Evolutionary conservation across 352 stramenopile genomes (phyloP), one percentile per base, ranked within the genome.

Genomic region (Pythium grandisporangium): DNA sequence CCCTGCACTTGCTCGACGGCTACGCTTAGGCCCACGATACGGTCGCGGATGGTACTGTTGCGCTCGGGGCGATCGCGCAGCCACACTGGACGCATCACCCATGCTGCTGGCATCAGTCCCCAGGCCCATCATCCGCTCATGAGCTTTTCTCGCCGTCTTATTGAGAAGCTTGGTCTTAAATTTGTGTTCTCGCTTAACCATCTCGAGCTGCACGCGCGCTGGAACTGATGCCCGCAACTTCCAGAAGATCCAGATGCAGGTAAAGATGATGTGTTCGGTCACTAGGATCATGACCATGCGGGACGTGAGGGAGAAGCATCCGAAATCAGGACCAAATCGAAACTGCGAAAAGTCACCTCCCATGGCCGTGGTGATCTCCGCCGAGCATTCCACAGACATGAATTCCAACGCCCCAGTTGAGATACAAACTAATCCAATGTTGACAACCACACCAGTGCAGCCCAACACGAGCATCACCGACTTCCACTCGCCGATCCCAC

Each of bases 201-300:
- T 68, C 22, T 80, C 62, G 20, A 90, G 62, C 53, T 84, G 59
- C 12, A 90, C 60, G 20, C 52, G 60, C 6, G 70, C 55, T 7
- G 76, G 76, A 6, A 90, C 59, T 37, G 67, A 84, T 37, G 57
- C 66, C 27, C 73, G 55, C 30, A 80, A 54, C 32, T 69, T 74
- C 76, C 76, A 90, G 41, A 84, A 90, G 1, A 56, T 51, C 66
- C 69, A 90, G 36, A 86, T 72, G 37, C 58, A 19, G 16, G 69
- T 49, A 33, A 88, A 59, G 26, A 76, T 49, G 3, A 75, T 22
- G 38, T 91, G 74, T 47, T 91, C 78, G 36, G 57, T 68, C 30
- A 91, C 64, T 22, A 91, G 61, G 29, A 91, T 77, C 70, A 91
- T 77, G 25, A 91, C 63, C 52, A 91, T 71, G 30, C 78, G 78